These are phyloP conservation scores for Galerina sulciceps DNA, from an alignment of 768 basidiomycete species.

Conservation along the genomic window DNA sequence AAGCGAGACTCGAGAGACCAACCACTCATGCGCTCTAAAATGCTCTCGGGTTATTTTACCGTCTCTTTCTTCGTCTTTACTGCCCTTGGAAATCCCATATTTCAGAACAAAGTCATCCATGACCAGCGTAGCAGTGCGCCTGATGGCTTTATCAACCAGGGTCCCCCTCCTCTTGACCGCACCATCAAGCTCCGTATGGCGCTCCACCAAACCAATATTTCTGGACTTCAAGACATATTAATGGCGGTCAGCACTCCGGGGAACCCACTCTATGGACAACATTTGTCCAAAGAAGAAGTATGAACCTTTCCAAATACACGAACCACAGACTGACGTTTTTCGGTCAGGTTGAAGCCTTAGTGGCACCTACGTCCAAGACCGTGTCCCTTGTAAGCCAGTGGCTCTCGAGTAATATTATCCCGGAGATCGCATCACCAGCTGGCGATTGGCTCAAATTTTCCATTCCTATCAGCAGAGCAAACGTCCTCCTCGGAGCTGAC, in stretches of 20 bases:
- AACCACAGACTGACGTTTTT: background rate
- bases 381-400: slow-evolving; percentile 39
- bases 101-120: slow-evolving; percentile 24
- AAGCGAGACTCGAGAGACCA: no score
- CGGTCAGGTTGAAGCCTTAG: slow-evolving; percentile 23
- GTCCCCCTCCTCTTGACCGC: slow-evolving; percentile 22
- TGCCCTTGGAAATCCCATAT: slow-evolving; percentile 11
- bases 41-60: slow-evolving; percentile 13
- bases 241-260: slow-evolving; percentile 51
- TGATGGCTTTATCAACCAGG: slow-evolving; percentile 27
- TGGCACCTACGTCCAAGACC: slow-evolving; percentile 37
- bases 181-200: slow-evolving; percentile 46
- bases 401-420: slow-evolving; percentile 36
- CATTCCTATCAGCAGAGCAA: slow-evolving; percentile 41
- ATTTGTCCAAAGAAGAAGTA: slow-evolving; percentile 48
- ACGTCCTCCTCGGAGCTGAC: slow-evolving; percentile 41
- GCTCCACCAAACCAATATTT: slow-evolving; percentile 46
- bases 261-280: slow-evolving; percentile 49
- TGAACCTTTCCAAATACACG: background rate
- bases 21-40: background rate
- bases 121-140: slow-evolving; percentile 24
- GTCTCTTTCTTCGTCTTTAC: slow-evolving; percentile 8
- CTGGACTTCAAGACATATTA: slow-evolving; percentile 44
- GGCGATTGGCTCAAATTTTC: slow-evolving; percentile 45
- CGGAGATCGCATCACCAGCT: slow-evolving; percentile 34